These are phyloP conservation scores for Pontederia paniculata DNA, from an alignment of 176 grass and related monocot species.

Conservation along the genomic window DNA sequence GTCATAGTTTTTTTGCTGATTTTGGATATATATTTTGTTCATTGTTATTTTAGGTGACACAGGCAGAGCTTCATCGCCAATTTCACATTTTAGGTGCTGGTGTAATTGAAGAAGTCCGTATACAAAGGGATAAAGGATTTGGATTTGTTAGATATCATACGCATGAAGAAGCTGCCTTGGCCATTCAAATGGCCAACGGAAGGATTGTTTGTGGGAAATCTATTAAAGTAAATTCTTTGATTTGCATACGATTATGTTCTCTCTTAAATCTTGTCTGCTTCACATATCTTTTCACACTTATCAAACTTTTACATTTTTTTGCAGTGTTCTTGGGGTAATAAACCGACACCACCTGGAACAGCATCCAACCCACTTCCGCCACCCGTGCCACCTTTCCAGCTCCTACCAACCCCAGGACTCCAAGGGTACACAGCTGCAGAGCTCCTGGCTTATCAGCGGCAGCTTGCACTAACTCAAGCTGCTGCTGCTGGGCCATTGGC, in stretches of 20 bases:
- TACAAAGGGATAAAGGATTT: constrained; percentile 88
- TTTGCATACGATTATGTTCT: background rate
- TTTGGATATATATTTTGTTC: background rate
- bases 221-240: constrained; percentile 55
- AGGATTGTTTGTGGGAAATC: constrained; percentile 59
- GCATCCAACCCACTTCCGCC: constrained; percentile 59
- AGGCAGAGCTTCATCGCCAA: constrained; percentile 66
- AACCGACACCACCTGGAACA: constrained; percentile 78
- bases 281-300: background rate
- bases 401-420: constrained; percentile 21
- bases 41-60: constrained; percentile 26
- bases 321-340: constrained; percentile 97
- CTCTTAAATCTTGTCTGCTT: background rate
- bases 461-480: constrained; percentile 56
- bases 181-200: constrained; percentile 78
- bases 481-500: constrained; percentile 37
- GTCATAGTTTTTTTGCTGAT: background rate
- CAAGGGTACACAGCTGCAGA: constrained; percentile 42
- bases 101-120: constrained; percentile 81
- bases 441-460: constrained; percentile 54
- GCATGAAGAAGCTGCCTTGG: constrained; percentile 74
- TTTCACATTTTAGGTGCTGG: constrained; percentile 73
- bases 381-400: constrained; percentile 21
- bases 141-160: constrained; percentile 88
- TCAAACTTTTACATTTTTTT: background rate